Conservation (phyloP, 148 eudicot genomes). For the Fagopyrum homotropicum region DNA sequence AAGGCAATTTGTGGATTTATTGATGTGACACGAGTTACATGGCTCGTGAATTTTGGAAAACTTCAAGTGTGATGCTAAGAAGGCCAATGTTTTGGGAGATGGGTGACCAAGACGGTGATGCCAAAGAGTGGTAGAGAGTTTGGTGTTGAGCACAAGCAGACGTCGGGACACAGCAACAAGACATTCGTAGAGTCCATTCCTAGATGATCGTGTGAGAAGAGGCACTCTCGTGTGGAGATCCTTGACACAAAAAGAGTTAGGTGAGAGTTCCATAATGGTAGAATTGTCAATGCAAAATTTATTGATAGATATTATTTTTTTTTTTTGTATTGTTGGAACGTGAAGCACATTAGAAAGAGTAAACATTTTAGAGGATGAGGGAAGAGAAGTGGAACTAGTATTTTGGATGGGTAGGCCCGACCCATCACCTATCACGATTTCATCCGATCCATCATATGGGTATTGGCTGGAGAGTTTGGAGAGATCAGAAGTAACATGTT, state of each 20-base stretch:
- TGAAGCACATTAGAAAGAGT: background rate
- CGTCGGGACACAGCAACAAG: no score
- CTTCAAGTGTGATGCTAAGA: background rate
- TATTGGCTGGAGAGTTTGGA: background rate
- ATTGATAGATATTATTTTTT: background rate
- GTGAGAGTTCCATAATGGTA: background rate
- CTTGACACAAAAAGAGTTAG: background rate
- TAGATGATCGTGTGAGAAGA: background rate
- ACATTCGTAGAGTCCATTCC: background rate
- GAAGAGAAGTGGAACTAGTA: background rate
- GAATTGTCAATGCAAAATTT: conserved; percentile 2
- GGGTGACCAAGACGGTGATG: background rate
- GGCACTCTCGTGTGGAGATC: background rate
- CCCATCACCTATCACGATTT: background rate
- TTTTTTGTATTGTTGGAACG: background rate
- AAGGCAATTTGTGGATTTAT: no score
- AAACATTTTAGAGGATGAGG: background rate
- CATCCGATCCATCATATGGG: background rate
- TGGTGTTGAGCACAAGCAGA: background rate
- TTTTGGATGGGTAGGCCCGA: background rate
- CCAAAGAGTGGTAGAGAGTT: background rate
- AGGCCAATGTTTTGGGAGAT: background rate
- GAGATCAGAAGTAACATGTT: background rate
- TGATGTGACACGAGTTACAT: no score
- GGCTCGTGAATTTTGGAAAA: no score